Percentiles rank a stretch among this genome's conserved stretches.
Conservation (phyloP, 768 basidiomycete genomes). For the Rhodotorula paludigena region DNA sequence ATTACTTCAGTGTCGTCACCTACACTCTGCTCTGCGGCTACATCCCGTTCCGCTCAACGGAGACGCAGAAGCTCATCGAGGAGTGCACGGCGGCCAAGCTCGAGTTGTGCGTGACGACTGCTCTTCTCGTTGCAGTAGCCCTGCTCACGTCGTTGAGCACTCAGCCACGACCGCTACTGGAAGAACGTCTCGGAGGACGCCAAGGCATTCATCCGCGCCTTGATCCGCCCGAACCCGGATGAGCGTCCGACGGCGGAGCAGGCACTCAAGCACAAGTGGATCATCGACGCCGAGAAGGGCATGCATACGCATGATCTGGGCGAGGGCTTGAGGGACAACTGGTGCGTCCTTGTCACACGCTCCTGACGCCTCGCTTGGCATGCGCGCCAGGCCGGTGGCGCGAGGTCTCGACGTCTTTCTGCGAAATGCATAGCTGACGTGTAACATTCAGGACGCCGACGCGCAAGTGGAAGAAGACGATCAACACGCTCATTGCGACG, state of each 20-base stretch:
- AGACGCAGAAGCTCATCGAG: constrained; percentile 64
- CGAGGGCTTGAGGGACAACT: constrained; percentile 70
- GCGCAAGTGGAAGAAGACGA: constrained; percentile 64
- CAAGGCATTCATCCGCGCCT: constrained; percentile 69
- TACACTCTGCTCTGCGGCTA: constrained; percentile 85
- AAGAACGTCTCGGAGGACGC: constrained; percentile 76
- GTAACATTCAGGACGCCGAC: neutral
- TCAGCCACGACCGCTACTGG: constrained; percentile 81
- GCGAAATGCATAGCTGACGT: too few relatives aligned
- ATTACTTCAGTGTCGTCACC: constrained; percentile 87
- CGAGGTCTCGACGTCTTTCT: too few relatives aligned
- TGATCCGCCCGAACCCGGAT: constrained; percentile 67
- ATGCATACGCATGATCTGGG: constrained; percentile 66
- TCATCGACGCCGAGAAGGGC: constrained; percentile 62
- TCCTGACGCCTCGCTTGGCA: too few relatives aligned
- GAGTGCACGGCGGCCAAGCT: constrained; percentile 82
- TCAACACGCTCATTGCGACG: constrained; percentile 51
- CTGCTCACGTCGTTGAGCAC: neutral
- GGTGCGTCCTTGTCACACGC: constrained; percentile 44
- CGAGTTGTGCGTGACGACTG: constrained; percentile 55
- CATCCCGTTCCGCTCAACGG: constrained; percentile 84
- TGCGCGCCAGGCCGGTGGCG: too few relatives aligned
- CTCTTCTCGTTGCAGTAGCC: too few relatives aligned
- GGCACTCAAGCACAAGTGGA: constrained; percentile 57
- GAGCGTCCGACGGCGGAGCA: constrained; percentile 68